Conservation (phyloP, 805 yeast genomes). For the Scheffersomyces lignosus region DNA sequence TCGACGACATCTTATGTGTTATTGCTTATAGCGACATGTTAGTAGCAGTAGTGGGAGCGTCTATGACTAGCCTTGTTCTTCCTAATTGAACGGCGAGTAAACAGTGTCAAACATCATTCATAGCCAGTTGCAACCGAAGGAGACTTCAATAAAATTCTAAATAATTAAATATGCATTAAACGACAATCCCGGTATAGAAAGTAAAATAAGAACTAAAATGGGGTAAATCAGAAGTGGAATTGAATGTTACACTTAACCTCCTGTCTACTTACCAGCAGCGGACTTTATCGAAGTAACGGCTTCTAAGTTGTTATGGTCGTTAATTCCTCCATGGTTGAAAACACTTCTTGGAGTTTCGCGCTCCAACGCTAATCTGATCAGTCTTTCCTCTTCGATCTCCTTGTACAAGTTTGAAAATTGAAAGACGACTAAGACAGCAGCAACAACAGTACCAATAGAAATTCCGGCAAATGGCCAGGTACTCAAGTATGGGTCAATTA, state of each 20-base stretch:
- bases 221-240: background rate
- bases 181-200: too few relatives aligned
- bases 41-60: too few relatives aligned
- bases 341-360: background rate
- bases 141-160: too few relatives aligned
- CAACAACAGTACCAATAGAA: constrained; percentile 35
- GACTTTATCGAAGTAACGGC: constrained; percentile 30
- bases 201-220: too few relatives aligned
- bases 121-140: too few relatives aligned
- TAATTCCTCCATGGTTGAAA: constrained; percentile 16
- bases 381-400: constrained; percentile 39
- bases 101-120: too few relatives aligned
- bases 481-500: constrained; percentile 41
- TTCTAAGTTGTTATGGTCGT: constrained; percentile 20
- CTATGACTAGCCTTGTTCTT: too few relatives aligned
- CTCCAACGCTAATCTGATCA: constrained; percentile 21
- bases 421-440: constrained; percentile 31
- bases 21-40: too few relatives aligned
- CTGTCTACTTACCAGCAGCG: constrained; percentile 24
- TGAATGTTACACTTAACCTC: background rate
- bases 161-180: too few relatives aligned
- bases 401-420: constrained; percentile 41
- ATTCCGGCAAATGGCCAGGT: constrained; percentile 44
- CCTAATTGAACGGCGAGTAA: too few relatives aligned
- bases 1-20: too few relatives aligned